Percentiles rank a stretch among this genome's conserved stretches.
These are phyloP conservation scores for Taphrina communis DNA, from an alignment of 1,139 yeast genomes.

Conservation along the genomic window DNA sequence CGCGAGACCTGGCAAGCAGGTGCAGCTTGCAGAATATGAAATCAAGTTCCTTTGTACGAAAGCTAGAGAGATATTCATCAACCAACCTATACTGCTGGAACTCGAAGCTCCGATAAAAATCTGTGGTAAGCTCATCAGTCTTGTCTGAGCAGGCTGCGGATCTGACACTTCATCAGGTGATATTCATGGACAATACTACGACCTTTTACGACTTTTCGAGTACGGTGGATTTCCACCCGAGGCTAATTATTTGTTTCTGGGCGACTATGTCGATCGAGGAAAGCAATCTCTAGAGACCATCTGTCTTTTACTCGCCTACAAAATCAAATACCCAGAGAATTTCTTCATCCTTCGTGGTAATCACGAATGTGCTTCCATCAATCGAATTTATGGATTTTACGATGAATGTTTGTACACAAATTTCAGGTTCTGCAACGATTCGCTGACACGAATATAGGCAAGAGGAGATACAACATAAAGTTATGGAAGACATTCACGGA, in stretches of 20 bases:
- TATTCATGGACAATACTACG: conserved; percentile 97
- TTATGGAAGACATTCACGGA: conserved; percentile 98
- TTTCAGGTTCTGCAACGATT: not conserved
- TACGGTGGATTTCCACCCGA: conserved; percentile 99
- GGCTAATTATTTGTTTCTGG: conserved; percentile 90
- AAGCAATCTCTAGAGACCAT: conserved; percentile 95
- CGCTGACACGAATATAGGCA: conserved; percentile 46
- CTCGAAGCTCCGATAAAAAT: conserved; percentile 96
- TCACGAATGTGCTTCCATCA: conserved; percentile 97
- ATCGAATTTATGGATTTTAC: conserved; percentile 94
- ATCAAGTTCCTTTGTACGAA: conserved; percentile 94
- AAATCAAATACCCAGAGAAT: conserved; percentile 96
- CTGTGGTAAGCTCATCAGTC: conserved; percentile 50
- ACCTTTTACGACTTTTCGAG: conserved; percentile 89
- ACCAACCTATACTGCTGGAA: conserved; percentile 93
- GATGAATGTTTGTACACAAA: conserved; percentile 72
- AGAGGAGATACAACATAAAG: conserved; percentile 94
- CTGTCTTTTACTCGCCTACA: conserved; percentile 88
- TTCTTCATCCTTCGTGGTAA: conserved; percentile 94
- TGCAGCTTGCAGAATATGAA: conserved; percentile 89
- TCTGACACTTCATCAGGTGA: conserved; percentile 61
- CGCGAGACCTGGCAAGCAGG: conserved; percentile 97
- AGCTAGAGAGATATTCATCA: conserved; percentile 96
- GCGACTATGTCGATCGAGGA: conserved; percentile 98
- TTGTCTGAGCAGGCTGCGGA: not conserved